Percentiles rank a stretch among this genome's conserved stretches.
phyloP scores from a whole-genome alignment of 2,329 filamentous ascomycete genomes.

The Fusarium goolgardi region DNA sequence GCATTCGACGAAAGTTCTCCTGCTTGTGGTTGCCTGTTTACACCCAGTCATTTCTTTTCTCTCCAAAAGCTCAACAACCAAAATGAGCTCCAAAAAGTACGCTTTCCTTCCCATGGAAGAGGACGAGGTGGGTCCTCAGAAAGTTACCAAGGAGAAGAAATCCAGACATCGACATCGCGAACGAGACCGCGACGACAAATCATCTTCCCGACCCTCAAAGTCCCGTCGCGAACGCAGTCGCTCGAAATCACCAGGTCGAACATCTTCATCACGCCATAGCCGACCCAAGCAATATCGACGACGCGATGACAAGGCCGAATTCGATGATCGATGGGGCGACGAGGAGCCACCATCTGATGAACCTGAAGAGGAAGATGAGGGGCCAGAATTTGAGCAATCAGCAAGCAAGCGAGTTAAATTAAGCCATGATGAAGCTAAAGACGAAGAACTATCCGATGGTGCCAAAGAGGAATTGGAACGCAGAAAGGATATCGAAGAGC shows the following conservation, averaged over 20 bases:
- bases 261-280: conserved; percentile 46
- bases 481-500: conserved; percentile 76
- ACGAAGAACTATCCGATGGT: conserved; percentile 68
- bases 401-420: conserved; percentile 77
- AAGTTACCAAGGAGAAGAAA: conserved; percentile 63
- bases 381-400: conserved; percentile 73
- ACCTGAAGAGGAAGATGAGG: conserved; percentile 60
- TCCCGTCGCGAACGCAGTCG: conserved; percentile 49
- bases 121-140: conserved; percentile 67
- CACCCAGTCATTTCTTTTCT: neutral
- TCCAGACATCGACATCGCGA: conserved; percentile 57
- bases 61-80: neutral
- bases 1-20: conserved; percentile 20
- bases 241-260: conserved; percentile 50
- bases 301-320: conserved; percentile 61
- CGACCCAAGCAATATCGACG: conserved; percentile 58
- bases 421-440: conserved; percentile 62
- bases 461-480: conserved; percentile 68
- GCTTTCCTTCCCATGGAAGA: conserved; percentile 76
- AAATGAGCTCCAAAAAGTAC: conserved; percentile 69
- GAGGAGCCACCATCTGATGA: conserved; percentile 68
- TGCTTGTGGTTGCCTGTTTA: conserved; percentile 11
- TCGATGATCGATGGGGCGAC: conserved; percentile 85
- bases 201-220: conserved; percentile 44
- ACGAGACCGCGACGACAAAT: conserved; percentile 50